Base-by-base conservation (phyloP, 495 filamentous ascomycete genomes). In the Aspergillus bridgeri region DNA sequence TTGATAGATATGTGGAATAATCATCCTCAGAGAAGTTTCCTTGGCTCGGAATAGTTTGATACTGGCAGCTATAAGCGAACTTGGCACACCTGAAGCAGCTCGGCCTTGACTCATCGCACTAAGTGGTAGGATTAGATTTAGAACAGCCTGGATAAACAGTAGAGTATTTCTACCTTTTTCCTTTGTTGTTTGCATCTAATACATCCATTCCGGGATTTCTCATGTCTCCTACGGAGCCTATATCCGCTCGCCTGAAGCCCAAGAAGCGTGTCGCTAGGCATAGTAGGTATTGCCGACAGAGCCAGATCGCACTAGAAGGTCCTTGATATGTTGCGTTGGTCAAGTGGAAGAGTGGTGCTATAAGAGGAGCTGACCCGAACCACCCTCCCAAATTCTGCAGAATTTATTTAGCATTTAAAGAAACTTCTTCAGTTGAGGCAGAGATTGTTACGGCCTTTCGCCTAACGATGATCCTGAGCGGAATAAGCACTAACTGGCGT, bases 191-290 rank as follows among this genome's bases (percentile, higher is more conserved):
- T 74, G 48, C 72, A 75, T 57, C 64, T 67, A 4, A 67, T 47
- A 48, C 71, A 74, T 8, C 72, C 71, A 56, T 62, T 67, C 44
- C 69, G 61, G 3, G 71, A 75, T 58, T 75, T 75, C 59, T 61
- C 66, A 58, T 75, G 72, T 51, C 61, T 51, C 54, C 62, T 59
- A 20, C 66, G 60, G 13, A 71, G 51, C 42, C 62, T 70, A 21
- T 60, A 63, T 23, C 52, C 63, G 23, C 15, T 42, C 23, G 45
- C n/a, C 33, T 59, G 57, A n/a, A 57, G 47, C 13, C 23, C 50
- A 33, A 24, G 15, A 9, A 29, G 33, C 53, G 56, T 61, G 54
- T 59, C 27, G n/a, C 33, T 24, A 27, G 51, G 38, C 59, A 60
- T 65, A n/a, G n/a, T n/a, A n/a, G n/a, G n/a, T n/a, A 21, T 51